Evolutionary conservation across 139 green algal genomes (phyloP), one percentile per base, ranked within the genome.

Genomic region (Chlorella vulgaris): DNA sequence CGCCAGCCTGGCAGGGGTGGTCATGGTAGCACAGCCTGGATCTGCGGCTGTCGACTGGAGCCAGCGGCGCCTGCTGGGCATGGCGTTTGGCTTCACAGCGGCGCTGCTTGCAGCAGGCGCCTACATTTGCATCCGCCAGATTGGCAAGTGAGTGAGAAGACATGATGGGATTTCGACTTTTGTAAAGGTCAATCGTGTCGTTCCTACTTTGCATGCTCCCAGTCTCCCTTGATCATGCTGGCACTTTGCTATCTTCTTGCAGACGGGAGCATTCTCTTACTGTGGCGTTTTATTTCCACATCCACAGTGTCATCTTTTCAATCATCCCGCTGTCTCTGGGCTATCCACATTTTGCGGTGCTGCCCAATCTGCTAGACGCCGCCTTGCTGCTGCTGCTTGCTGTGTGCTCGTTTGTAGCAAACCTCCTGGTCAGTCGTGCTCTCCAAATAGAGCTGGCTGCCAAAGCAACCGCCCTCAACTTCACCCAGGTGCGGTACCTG

Each of bases 401-500:
- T 1, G 65, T 36, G 33, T 74, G 67, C n/a, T 85, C 83, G 33
- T 91, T 91, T 43, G 19, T 40, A 0, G 89, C 74, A 6, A 85
- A 92, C 61, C n/a, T 92, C 28, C 76, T 90, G 40, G 71, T 92
- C n/a, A 91, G 87, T 73, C 70, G 88, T 4, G 88, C 86, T 7
- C 91, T 94, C 67, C 88, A 92, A 68, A 79, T 92, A 36, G 76
- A 91, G 60, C 76, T 62, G n/a, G 82, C 87, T 28, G 83, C 86
- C 40, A 88, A 84, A 28, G 85, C 63, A 6, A 83, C 76, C 24
- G 86, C 87, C 6, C 28, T 90, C 5, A 91, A 89, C 66, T 88
- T 83, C 71, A 79, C 39, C 1, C 87, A 91, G 78, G 84, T 83
- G 50, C n/a, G n/a, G n/a, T n/a, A n/a, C n/a, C n/a, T n/a, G n/a